A percentile compares a stretch with the other conserved stretches of the same genome.
Conservation (phyloP, 208 protist species). For the Lotmaria passim region DNA sequence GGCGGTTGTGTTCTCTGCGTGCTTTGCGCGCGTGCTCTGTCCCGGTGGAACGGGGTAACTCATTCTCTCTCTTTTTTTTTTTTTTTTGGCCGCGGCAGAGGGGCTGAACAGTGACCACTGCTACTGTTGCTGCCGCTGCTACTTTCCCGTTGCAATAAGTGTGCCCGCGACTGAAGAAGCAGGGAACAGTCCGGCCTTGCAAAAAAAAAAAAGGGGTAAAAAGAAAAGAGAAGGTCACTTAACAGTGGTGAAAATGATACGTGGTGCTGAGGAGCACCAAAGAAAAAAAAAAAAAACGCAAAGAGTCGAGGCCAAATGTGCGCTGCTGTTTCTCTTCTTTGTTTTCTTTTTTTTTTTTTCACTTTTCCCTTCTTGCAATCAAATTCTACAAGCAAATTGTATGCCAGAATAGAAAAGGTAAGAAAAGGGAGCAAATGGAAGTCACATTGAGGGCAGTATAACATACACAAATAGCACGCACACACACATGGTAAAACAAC, state of each 20-base stretch:
- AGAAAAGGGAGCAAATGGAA: too few species aligned
- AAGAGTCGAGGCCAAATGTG: too few species aligned
- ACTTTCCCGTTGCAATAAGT: neutral
- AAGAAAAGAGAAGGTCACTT: conserved; percentile 22
- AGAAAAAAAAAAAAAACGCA: conserved; percentile 12
- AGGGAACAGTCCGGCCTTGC: neutral
- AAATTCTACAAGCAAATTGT: too few species aligned
- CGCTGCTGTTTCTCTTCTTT: too few species aligned
- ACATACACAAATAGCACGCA: too few species aligned
- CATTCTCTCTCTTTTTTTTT: too few species aligned
- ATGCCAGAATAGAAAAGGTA: too few species aligned
- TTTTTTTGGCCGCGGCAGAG: neutral
- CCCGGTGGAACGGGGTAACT: neutral
- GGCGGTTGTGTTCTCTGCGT: neutral
- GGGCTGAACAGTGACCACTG: neutral
- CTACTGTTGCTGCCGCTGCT: conserved; percentile 5
- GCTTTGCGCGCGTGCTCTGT: neutral
- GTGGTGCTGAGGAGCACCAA: conserved; percentile 7
- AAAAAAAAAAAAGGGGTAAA: conserved; percentile 25
- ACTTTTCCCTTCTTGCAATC: too few species aligned
- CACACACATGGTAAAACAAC: too few species aligned
- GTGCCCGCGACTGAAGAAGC: neutral
- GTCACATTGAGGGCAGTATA: too few species aligned
- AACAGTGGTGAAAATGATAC: neutral
- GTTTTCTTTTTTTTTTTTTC: neutral